phyloP scores from a whole-genome alignment of 2,329 filamentous ascomycete species.

The Neonectria ditissima region DNA sequence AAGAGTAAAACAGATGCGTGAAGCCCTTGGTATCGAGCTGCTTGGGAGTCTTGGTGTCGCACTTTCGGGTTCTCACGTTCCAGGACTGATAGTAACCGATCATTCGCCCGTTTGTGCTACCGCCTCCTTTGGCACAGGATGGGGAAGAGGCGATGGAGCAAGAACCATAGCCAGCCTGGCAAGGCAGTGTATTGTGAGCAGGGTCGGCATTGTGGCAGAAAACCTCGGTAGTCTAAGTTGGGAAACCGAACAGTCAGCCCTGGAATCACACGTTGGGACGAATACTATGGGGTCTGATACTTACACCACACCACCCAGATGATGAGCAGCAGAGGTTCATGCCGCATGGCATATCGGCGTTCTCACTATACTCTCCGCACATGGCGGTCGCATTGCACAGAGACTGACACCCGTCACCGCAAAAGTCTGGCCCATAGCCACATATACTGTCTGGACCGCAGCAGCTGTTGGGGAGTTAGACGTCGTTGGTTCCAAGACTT shows the following conservation, averaged over 20 bases:
- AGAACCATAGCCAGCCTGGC: constrained; percentile 23
- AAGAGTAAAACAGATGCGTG: constrained; percentile 50
- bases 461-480: too few relatives aligned
- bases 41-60: constrained; percentile 34
- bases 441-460: constrained; percentile 16
- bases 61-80: constrained; percentile 35
- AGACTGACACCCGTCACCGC: constrained; percentile 11
- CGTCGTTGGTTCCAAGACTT: too few relatives aligned
- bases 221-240: too few relatives aligned
- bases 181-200: too few relatives aligned
- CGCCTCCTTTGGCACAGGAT: too few relatives aligned
- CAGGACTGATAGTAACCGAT: constrained; percentile 50
- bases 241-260: too few relatives aligned
- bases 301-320: too few relatives aligned
- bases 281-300: too few relatives aligned
- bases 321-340: constrained; percentile 49
- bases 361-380: constrained; percentile 44
- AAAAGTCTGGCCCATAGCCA: constrained; percentile 15
- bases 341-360: constrained; percentile 38
- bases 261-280: too few relatives aligned
- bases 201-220: too few relatives aligned
- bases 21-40: too few relatives aligned
- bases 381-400: constrained; percentile 45
- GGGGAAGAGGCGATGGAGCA: too few relatives aligned
- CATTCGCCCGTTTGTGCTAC: constrained; percentile 40